Evolutionary conservation across 768 basidiomycete genomes (phyloP), one percentile per base, ranked within the genome.

Genomic region (Rhizopogon sp.): DNA sequence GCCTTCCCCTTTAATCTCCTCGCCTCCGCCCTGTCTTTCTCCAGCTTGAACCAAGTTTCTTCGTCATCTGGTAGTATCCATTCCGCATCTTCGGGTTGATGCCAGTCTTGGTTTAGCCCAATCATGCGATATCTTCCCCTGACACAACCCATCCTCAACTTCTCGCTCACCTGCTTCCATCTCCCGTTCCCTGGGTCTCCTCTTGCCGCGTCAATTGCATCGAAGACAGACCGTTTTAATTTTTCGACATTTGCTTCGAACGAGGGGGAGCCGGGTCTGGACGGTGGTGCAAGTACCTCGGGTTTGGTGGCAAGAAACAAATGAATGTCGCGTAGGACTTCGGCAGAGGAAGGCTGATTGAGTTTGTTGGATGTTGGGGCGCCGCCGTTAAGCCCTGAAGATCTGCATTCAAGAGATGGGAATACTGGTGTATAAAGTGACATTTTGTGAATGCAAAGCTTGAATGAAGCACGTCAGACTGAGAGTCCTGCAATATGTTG

Each of bases 31-130:
- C 60, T 64, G 56, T 61, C 65, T 55, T 57, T 67, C 64, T 81
- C 80, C 72, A 74, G 78, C 25, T 72, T 71, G 13, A 69, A 56
- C 80, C 81, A 81, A 37, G 77, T 76, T 43, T 71, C 71, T 62
- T 83, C 81, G 16, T 74, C 76, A 25, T 72, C 71, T 10, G 79
- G 77, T 58, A 81, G 52, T 60, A 72, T 62, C 66, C 68, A 69
- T 35, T 68, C 64, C 20, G 62, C 54, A 22, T 59, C 57, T 59
- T 58, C 70, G 53, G 61, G 68, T 42, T 14, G 60, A 56, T 44
- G 39, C 55, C 39, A 56, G 56, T 54, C 42, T 69, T 60, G 62
- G 65, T 33, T 53, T 57, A 31, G 60, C 53, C 42, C 61, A 59
- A 35, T 66, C 55, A 52, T 70, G 56, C 60, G 58, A 58, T 62